These are phyloP conservation scores for Centrapalus pauciflorus DNA, from an alignment of 129 eudicot species.

Conservation along the genomic window DNA sequence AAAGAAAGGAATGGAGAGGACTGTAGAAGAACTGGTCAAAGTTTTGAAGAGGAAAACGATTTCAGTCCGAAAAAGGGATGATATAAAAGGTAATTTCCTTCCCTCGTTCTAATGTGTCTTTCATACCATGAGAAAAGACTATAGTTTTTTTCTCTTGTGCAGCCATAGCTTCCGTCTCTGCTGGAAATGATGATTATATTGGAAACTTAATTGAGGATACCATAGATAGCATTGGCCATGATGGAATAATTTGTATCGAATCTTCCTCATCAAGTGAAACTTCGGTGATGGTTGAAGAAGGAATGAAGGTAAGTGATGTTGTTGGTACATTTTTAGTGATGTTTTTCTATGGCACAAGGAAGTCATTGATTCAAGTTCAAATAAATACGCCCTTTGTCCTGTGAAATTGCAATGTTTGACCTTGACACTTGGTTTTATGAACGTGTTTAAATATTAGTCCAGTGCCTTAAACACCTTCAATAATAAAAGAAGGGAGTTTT, in stretches of 20 bases:
- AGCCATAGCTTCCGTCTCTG: constrained; percentile 90
- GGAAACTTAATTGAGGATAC: constrained; percentile 83
- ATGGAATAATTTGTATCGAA: constrained; percentile 78
- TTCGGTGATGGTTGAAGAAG: constrained; percentile 74
- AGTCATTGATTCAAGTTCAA: not conserved
- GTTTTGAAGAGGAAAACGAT: constrained; percentile 49
- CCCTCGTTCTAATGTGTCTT: not conserved
- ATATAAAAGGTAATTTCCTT: constrained; percentile 54
- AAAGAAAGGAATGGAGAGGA: constrained; percentile 81
- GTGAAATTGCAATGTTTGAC: not conserved
- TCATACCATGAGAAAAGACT: not conserved
- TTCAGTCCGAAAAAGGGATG: constrained; percentile 62
- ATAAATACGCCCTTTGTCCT: not conserved
- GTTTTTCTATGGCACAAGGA: not conserved
- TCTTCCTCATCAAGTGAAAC: constrained; percentile 79
- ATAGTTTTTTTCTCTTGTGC: constrained; percentile 9
- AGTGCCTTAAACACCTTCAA: not conserved
- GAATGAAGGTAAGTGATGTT: constrained; percentile 72
- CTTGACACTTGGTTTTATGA: not conserved
- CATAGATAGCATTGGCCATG: constrained; percentile 71
- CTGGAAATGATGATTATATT: constrained; percentile 87
- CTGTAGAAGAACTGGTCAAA: constrained; percentile 60
- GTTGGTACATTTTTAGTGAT: not conserved
- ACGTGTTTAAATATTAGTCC: not conserved
- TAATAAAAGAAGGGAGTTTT: not conserved